Evolutionary conservation across 192 early-diverging fungal genomes (phyloP).

Genomic region (Coemansia sp.): DNA sequence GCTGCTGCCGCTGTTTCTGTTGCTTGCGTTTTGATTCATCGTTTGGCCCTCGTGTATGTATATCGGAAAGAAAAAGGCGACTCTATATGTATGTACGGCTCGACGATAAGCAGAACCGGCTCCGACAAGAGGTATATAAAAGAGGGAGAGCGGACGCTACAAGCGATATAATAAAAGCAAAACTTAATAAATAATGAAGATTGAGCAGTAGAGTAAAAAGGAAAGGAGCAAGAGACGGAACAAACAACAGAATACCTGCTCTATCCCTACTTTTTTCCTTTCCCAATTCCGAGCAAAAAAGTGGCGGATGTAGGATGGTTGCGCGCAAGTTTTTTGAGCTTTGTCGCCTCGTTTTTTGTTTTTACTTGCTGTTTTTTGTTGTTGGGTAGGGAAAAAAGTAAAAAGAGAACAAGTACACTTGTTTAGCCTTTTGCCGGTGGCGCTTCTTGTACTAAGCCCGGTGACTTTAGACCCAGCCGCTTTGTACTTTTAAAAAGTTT

Average conservation of each 20-base stretch:
- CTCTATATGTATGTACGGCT: not conserved
- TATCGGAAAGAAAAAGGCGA: not conserved
- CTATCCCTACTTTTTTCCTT: slow-evolving; percentile 1
- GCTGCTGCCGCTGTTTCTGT: slow-evolving; percentile 15
- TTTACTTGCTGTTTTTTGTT: not conserved
- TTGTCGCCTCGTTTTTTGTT: not conserved
- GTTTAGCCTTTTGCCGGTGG: too few species aligned
- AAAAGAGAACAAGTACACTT: not conserved
- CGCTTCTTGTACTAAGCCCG: too few species aligned
- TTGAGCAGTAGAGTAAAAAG: not conserved
- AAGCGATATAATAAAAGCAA: slow-evolving; percentile 1
- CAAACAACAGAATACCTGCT: not conserved
- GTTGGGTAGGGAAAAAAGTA: slow-evolving; percentile 2
- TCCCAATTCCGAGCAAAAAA: not conserved
- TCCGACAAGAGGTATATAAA: not conserved
- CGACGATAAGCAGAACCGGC: too few species aligned
- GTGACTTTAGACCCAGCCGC: too few species aligned
- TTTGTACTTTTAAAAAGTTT: too few species aligned
- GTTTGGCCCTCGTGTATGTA: not conserved
- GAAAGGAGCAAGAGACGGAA: slow-evolving; percentile 2
- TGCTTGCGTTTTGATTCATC: slow-evolving; percentile 1
- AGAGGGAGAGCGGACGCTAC: not conserved
- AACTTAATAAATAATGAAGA: not conserved
- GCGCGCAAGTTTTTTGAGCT: too few species aligned
- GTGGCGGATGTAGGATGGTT: too few species aligned